phyloP scores from a whole-genome alignment of 108 stramenopile genomes.

The Nitzschia sp. region DNA sequence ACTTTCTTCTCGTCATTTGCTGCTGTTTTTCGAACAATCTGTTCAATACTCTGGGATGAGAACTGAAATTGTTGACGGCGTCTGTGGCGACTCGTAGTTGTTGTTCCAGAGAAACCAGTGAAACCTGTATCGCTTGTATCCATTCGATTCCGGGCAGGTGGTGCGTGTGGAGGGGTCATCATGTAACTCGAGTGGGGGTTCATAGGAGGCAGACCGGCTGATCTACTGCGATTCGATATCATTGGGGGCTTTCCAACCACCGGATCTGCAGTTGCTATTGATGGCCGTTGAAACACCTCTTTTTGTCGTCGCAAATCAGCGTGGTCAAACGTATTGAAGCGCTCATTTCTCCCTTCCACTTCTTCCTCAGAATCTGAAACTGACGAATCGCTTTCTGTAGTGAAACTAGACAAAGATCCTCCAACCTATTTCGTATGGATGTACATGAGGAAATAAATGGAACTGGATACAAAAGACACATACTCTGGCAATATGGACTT shows the following conservation, averaged over 20 bases:
- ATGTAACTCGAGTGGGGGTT: neutral
- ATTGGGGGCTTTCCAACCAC: neutral
- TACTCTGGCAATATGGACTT: neutral
- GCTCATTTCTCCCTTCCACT: neutral
- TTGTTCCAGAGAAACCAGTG: constrained; percentile 8
- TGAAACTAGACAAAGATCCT: constrained; percentile 21
- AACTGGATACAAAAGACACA: no score
- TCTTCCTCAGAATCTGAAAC: neutral
- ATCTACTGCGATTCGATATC: constrained; percentile 5
- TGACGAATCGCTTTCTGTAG: constrained; percentile 18
- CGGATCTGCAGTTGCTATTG: neutral
- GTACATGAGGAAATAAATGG: neutral
- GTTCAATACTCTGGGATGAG: constrained; percentile 6
- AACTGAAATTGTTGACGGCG: constrained; percentile 19
- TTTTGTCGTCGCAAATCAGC: constrained; percentile 6
- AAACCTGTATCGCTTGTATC: constrained; percentile 8
- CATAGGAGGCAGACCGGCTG: constrained; percentile 16
- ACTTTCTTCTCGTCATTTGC: neutral
- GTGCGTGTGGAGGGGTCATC: neutral
- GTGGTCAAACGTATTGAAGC: constrained; percentile 3
- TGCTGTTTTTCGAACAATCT: constrained; percentile 9
- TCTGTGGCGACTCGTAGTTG: constrained; percentile 23
- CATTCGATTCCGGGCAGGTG: constrained; percentile 11
- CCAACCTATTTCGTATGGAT: neutral
- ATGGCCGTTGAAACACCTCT: neutral